Evolutionary conservation across 2,329 filamentous ascomycete species (phyloP).

Genomic region (Cryphonectria parasitica): DNA sequence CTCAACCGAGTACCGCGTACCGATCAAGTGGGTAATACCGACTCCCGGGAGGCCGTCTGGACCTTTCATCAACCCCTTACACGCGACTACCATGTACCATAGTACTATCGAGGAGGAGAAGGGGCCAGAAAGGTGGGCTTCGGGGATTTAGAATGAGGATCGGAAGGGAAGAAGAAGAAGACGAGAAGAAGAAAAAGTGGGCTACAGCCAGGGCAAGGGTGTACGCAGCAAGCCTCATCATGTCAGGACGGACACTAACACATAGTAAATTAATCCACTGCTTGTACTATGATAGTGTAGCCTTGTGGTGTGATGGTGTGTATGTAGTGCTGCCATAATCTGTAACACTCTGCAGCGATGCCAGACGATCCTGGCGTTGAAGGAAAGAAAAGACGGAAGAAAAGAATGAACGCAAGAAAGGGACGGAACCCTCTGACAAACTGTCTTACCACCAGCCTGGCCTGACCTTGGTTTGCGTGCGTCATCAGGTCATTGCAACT

Average conservation of each 20-base stretch:
- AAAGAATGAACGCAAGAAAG: too few species aligned
- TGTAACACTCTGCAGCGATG: neutral
- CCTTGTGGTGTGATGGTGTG: neutral
- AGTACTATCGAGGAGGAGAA: neutral
- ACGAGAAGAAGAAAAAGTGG: neutral
- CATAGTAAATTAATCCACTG: neutral
- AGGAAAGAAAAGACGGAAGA: neutral
- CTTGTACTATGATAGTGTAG: too few species aligned
- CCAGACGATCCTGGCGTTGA: neutral
- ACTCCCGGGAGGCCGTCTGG: slow-evolving; percentile 22
- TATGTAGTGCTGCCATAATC: neutral
- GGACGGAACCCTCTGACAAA: neutral
- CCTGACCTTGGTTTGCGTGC: neutral
- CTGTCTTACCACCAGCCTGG: neutral
- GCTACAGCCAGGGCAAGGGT: neutral
- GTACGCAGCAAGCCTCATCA: neutral
- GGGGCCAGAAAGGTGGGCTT: neutral
- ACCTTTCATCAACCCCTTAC: neutral
- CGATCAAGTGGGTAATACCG: slow-evolving; percentile 24
- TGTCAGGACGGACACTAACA: neutral
- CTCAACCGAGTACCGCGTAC: slow-evolving; percentile 24
- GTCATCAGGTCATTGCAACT: neutral
- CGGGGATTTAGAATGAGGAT: neutral
- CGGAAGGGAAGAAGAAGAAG: neutral
- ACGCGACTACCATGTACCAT: neutral